Evolutionary conservation across 805 yeast species (phyloP).

Genomic region (Jamesozyma spencerorum): DNA sequence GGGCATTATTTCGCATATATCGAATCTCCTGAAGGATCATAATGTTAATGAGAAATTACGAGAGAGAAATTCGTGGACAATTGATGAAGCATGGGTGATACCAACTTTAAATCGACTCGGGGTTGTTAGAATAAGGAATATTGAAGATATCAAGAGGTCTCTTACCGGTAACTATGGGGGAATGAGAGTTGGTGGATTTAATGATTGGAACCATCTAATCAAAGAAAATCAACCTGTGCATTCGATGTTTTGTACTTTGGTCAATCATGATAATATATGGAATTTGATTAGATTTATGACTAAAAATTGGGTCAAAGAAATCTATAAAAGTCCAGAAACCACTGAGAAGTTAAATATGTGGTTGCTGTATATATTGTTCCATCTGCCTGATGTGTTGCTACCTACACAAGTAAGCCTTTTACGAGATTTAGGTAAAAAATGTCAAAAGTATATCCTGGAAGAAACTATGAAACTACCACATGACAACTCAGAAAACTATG

Average conservation of each 20-base stretch:
- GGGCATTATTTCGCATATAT: constrained; percentile 11
- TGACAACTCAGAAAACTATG: too few species aligned
- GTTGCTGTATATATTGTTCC: constrained; percentile 22
- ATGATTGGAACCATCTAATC: constrained; percentile 24
- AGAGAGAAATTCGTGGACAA: constrained; percentile 9
- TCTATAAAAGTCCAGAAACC: constrained; percentile 10
- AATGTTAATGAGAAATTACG: background rate
- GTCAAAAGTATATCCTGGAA: constrained; percentile 7
- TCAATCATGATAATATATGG: constrained; percentile 18
- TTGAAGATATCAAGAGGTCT: constrained; percentile 13
- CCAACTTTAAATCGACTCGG: constrained; percentile 8
- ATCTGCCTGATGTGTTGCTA: constrained; percentile 18
- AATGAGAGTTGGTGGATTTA: constrained; percentile 18
- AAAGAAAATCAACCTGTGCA: constrained; percentile 23
- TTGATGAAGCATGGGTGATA: constrained; percentile 22
- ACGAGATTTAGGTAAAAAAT: constrained; percentile 25
- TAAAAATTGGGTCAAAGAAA: constrained; percentile 21
- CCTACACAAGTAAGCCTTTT: constrained; percentile 22
- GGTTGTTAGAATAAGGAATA: constrained; percentile 8
- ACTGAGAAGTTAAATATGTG: constrained; percentile 14
- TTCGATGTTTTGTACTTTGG: constrained; percentile 10
- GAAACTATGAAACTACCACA: too few species aligned
- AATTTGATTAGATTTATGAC: constrained; percentile 20
- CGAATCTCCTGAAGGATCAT: constrained; percentile 12
- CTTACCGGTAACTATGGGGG: constrained; percentile 7